Evolutionary conservation across 2,329 filamentous ascomycete genomes (phyloP), one percentile per base, ranked within the genome.

Genomic region (Fusarium sp.): DNA sequence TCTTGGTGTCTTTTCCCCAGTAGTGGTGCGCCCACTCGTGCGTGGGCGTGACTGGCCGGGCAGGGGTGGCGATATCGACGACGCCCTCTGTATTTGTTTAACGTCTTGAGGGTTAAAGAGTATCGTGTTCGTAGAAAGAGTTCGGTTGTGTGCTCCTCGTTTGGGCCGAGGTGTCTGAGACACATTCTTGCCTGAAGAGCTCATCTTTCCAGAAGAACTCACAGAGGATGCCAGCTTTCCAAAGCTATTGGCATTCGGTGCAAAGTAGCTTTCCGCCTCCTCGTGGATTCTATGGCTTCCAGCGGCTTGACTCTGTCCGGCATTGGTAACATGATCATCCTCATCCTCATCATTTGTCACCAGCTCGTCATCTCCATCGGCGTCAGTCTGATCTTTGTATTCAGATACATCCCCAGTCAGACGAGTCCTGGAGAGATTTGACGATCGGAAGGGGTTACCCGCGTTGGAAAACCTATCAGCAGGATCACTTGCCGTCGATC

Each of bases 281-380:
- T 78, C 79, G 14, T 80, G 79, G 26, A 78, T 74, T 18, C 67
- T 75, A 62, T 69, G 69, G 30, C 72, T 75, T 18, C 73, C 72
- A n/a, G 73, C 76, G 59, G 71, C 71, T 42, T 73, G 71, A 55
- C 78, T 79, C 61, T 82, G 78, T 20, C 76, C 78, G n/a, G 77
- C 78, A 72, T 86, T 82, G 71, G 83, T 83, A 17, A 77, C 81
- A 18, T 85, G 83, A 53, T 89, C 86, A 60, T 89, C 88, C 44
- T 91, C 87, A 35, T 90, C 89, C 61, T 95, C 92, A 60, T 94
- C 92, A 60, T 94, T 93, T 6, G 92, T 95, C 15, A 93, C 87
- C n/a, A 95, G 84, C 79, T 98, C 95, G 75, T 97, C 95, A 75
- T 98, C 95, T 1, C 94, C 93, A 77, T 97, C 94, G 10, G 91